phyloP scores from a whole-genome alignment of 768 basidiomycete genomes.

The Phlebiopsis gigantea region DNA sequence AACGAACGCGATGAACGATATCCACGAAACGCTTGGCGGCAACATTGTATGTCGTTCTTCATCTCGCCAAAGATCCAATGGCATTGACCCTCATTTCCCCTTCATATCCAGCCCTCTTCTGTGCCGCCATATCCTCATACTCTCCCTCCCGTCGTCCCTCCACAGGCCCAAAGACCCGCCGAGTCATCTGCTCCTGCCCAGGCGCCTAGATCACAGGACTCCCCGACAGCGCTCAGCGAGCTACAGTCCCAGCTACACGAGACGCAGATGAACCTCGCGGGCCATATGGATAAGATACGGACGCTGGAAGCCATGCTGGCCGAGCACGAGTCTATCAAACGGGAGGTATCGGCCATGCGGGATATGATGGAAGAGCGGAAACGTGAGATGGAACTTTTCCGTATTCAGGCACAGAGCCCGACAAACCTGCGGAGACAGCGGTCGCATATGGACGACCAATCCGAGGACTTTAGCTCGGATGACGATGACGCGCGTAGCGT shows the following conservation, averaged over 20 bases:
- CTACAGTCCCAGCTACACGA: conserved; percentile 82
- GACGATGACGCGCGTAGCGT: conserved; percentile 68
- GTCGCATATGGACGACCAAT: conserved; percentile 15
- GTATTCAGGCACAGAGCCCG: conserved; percentile 22
- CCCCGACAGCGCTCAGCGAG: conserved; percentile 42
- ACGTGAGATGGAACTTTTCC: conserved; percentile 39
- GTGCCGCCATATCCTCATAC: conserved; percentile 58
- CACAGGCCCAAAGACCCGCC: conserved; percentile 13
- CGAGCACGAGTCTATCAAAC: conserved; percentile 81
- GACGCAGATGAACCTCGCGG: conserved; percentile 72
- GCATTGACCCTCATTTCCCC: neutral
- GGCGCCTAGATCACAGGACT: conserved; percentile 20
- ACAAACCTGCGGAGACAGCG: conserved; percentile 16
- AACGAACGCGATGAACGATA: conserved; percentile 79
- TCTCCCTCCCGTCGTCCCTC: conserved; percentile 55
- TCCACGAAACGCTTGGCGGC: conserved; percentile 87
- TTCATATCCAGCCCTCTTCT: conserved; percentile 44
- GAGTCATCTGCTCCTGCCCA: conserved; percentile 8
- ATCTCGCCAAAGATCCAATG: neutral
- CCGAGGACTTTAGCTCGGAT: conserved; percentile 26
- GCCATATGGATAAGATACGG: conserved; percentile 78
- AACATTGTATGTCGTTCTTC: conserved; percentile 42
- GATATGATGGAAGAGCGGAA: conserved; percentile 67
- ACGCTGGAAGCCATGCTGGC: conserved; percentile 75
- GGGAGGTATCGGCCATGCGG: conserved; percentile 68